phyloP scores from a whole-genome alignment of 1,284 basidiomycete species.

The Apiotrichum akiyoshidainum region DNA sequence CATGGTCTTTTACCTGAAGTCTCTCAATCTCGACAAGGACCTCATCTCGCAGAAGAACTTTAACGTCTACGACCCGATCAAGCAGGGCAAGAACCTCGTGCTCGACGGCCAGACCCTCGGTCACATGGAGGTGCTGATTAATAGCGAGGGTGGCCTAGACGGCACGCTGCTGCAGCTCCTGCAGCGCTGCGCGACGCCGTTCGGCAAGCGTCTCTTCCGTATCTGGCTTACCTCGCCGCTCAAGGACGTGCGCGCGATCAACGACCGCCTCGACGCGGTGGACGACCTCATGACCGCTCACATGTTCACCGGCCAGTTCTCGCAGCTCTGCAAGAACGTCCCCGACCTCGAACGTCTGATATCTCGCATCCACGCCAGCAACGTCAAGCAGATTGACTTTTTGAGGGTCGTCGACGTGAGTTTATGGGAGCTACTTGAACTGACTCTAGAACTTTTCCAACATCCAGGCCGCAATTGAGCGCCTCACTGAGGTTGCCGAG shows the following conservation, averaged over 20 bases:
- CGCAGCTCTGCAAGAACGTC: slow-evolving; percentile 68
- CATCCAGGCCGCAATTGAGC: slow-evolving; percentile 64
- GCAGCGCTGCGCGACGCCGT: slow-evolving; percentile 82
- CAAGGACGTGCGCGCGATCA: slow-evolving; percentile 73
- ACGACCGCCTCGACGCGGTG: slow-evolving; percentile 87
- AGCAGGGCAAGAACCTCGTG: slow-evolving; percentile 72
- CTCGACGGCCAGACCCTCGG: slow-evolving; percentile 90
- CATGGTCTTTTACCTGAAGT: slow-evolving; percentile 87
- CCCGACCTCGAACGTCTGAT: slow-evolving; percentile 92
- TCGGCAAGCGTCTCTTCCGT: slow-evolving; percentile 51
- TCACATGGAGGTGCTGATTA: slow-evolving; percentile 86
- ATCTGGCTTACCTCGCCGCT: slow-evolving; percentile 89
- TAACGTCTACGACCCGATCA: slow-evolving; percentile 93
- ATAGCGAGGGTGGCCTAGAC: slow-evolving; percentile 85
- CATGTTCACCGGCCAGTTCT: slow-evolving; percentile 71
- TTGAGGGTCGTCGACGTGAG: slow-evolving; percentile 70
- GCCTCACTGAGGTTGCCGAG: slow-evolving; percentile 65
- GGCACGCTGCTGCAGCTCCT: slow-evolving; percentile 80
- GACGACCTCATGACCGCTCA: slow-evolving; percentile 77
- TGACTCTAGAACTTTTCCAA: slow-evolving; percentile 66
- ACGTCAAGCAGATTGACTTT: slow-evolving; percentile 80
- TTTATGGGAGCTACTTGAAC: neutral
- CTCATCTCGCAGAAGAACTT: slow-evolving; percentile 91
- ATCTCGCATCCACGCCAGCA: slow-evolving; percentile 87
- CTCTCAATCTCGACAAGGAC: slow-evolving; percentile 90